Conservation (phyloP, 805 yeast species). For the Hanseniaspora vineae region DNA sequence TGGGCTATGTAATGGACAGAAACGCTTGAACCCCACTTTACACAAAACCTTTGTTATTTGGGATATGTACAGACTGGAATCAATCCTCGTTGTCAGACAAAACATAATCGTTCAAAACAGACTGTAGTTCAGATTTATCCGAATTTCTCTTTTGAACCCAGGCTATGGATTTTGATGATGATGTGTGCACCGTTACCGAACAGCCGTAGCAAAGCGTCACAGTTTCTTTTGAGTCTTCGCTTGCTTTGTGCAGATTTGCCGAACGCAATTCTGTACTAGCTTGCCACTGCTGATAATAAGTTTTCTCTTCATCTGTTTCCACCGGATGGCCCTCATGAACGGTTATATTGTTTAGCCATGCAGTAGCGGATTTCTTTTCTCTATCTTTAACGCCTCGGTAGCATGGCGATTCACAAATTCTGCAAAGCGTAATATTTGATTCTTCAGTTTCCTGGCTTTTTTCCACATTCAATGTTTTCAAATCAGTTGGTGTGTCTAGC, state of each 20-base stretch:
- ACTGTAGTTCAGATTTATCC: slow-evolving; percentile 20
- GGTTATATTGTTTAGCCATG: slow-evolving; percentile 61
- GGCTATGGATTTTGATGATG: slow-evolving; percentile 25
- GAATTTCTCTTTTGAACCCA: slow-evolving; percentile 19
- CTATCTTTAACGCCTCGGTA: slow-evolving; percentile 14
- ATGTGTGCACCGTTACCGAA: slow-evolving; percentile 43
- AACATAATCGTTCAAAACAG: slow-evolving; percentile 35
- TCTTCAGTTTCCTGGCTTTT: not conserved
- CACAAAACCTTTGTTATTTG: not conserved
- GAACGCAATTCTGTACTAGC: not conserved
- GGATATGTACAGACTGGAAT: not conserved
- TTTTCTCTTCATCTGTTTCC: slow-evolving; percentile 29
- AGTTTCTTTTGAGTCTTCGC: not conserved
- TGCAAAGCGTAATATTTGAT: slow-evolving; percentile 28
- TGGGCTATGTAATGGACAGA: no score
- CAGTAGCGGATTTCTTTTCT: slow-evolving; percentile 33
- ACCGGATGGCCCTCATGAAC: slow-evolving; percentile 43
- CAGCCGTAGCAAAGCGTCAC: slow-evolving; percentile 63
- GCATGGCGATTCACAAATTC: slow-evolving; percentile 41
- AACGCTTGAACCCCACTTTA: no score
- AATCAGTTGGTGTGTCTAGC: slow-evolving; percentile 34
- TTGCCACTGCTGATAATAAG: slow-evolving; percentile 24
- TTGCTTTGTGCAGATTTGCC: not conserved
- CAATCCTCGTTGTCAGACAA: slow-evolving; percentile 28
- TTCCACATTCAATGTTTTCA: slow-evolving; percentile 1